These are phyloP conservation scores for Pichia sporocuriosa DNA, from an alignment of 805 yeast species.

Conservation along the genomic window DNA sequence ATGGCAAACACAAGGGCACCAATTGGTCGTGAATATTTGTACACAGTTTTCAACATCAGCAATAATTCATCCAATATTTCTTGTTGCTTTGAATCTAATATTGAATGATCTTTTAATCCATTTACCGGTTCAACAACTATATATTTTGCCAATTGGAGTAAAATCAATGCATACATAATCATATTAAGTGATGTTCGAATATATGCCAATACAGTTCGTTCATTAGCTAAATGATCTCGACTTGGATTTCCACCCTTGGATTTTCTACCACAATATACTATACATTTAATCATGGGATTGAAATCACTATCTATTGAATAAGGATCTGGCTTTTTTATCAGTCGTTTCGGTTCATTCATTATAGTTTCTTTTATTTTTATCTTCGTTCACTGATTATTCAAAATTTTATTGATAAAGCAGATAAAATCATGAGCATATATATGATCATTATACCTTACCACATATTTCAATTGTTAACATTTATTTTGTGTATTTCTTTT, in stretches of 20 bases:
- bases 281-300: background rate
- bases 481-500: too few species aligned
- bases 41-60: conserved; percentile 7
- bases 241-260: conserved; percentile 27
- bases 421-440: too few species aligned
- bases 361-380: too few species aligned
- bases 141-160: conserved; percentile 45
- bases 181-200: conserved; percentile 47
- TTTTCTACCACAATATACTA: background rate
- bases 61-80: background rate
- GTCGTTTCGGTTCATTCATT: too few species aligned
- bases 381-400: too few species aligned
- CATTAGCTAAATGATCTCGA: conserved; percentile 56
- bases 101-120: background rate
- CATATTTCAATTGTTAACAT: too few species aligned
- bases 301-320: too few species aligned
- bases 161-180: conserved; percentile 46
- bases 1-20: conserved; percentile 32
- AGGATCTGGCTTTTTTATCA: too few species aligned
- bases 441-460: too few species aligned
- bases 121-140: conserved; percentile 16
- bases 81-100: background rate
- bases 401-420: too few species aligned
- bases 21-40: conserved; percentile 19
- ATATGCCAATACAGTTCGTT: conserved; percentile 57